These are phyloP conservation scores for Cladosporium sp. DNA, from an alignment of 2,329 filamentous ascomycete species.

Conservation along the genomic window DNA sequence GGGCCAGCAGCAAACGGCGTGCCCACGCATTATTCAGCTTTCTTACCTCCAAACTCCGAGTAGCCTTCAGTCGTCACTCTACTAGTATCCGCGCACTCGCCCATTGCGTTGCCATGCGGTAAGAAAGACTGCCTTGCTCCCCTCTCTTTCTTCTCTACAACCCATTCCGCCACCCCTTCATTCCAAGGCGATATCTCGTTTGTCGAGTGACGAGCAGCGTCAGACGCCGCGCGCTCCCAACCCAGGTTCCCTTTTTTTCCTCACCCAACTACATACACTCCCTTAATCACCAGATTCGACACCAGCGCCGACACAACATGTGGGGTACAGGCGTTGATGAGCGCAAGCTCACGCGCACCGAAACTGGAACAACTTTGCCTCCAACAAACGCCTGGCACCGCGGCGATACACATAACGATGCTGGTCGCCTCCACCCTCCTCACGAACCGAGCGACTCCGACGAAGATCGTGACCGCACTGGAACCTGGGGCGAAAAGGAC, in stretches of 20 bases:
- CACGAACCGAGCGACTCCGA: constrained; percentile 33
- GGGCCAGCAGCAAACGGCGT: background rate
- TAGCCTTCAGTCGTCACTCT: background rate
- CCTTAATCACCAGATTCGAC: background rate
- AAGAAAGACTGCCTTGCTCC: constrained; percentile 5
- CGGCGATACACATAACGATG: constrained; percentile 26
- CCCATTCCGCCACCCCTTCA: background rate
- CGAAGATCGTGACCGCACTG: constrained; percentile 38
- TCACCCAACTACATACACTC: constrained; percentile 6
- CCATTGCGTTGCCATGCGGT: constrained; percentile 3
- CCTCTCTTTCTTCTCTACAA: background rate
- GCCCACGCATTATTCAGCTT: constrained; percentile 16
- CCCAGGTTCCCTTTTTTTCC: background rate
- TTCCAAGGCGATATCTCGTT: background rate
- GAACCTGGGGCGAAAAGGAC: constrained; percentile 65
- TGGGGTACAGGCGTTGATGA: constrained; percentile 33
- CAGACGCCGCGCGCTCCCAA: constrained; percentile 10
- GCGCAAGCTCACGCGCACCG: constrained; percentile 26
- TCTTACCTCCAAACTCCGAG: constrained; percentile 14
- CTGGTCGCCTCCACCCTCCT: constrained; percentile 25
- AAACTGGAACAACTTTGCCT: constrained; percentile 26
- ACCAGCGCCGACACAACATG: constrained; percentile 22
- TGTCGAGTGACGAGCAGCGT: constrained; percentile 8
- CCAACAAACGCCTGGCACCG: constrained; percentile 26
- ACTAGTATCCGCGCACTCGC: constrained; percentile 1